Evolutionary conservation across 106 monocot species (phyloP).

Genomic region (Ottelia alismoides): DNA sequence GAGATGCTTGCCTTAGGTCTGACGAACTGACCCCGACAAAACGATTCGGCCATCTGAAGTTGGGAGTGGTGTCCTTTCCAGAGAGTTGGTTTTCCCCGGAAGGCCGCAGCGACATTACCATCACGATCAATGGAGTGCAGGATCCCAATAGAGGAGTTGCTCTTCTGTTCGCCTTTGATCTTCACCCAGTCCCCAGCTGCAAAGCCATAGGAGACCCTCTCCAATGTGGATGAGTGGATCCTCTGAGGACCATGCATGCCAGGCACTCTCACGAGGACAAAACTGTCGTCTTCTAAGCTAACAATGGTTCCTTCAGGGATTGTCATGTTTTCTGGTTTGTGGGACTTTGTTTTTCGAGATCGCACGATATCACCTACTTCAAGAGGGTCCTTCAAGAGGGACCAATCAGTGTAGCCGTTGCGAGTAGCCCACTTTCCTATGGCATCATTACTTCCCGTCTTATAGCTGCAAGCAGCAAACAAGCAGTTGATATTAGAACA

Average conservation of each 20-base stretch:
- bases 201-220: slow-evolving; percentile 68
- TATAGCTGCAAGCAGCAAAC: too few relatives aligned
- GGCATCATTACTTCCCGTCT: too few relatives aligned
- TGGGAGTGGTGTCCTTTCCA: slow-evolving; percentile 48
- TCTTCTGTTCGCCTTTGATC: slow-evolving; percentile 21
- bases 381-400: slow-evolving; percentile 50
- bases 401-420: slow-evolving; percentile 43
- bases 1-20: slow-evolving; percentile 36
- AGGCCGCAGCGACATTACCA: slow-evolving; percentile 46
- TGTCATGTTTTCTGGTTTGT: slow-evolving; percentile 47
- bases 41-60: slow-evolving; percentile 68
- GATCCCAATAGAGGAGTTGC: slow-evolving; percentile 55
- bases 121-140: slow-evolving; percentile 62
- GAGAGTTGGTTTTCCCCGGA: slow-evolving; percentile 55
- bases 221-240: slow-evolving; percentile 47
- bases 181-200: slow-evolving; percentile 78
- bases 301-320: slow-evolving; percentile 81
- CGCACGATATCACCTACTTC: slow-evolving; percentile 80
- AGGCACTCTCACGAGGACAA: slow-evolving; percentile 53
- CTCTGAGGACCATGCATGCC: slow-evolving; percentile 54
- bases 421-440: slow-evolving; percentile 8
- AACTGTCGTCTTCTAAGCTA: slow-evolving; percentile 39
- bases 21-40: slow-evolving; percentile 62
- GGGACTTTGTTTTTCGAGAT: slow-evolving; percentile 59
- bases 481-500: too few relatives aligned